Evolutionary conservation across 78 protist species (phyloP).

Genomic region (Polysphondylium violaceum): DNA sequence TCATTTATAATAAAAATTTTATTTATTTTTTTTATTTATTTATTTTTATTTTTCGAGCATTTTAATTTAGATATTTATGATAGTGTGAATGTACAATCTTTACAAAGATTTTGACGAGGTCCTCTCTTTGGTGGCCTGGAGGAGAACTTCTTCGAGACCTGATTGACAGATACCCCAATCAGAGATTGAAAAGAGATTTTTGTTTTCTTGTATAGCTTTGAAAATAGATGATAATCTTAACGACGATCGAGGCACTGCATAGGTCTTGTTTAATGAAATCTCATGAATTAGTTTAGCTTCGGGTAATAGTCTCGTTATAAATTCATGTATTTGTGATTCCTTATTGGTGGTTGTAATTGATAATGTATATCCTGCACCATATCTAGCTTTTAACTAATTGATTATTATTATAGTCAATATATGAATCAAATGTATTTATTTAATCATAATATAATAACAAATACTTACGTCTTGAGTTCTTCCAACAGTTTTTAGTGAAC

Average conservation of each 20-base stretch:
- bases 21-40: too few species aligned
- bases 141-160: slow-evolving; percentile 34
- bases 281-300: slow-evolving; percentile 10
- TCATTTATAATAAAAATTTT: too few species aligned
- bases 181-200: not conserved
- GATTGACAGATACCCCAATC: slow-evolving; percentile 56
- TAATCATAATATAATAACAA: too few species aligned
- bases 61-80: too few species aligned
- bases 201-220: slow-evolving; percentile 32
- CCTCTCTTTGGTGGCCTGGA: slow-evolving; percentile 4
- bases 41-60: too few species aligned
- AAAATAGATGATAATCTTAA: slow-evolving; percentile 12
- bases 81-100: too few species aligned
- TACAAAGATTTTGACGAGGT: too few species aligned
- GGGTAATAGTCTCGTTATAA: not conserved
- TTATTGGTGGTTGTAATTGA: not conserved
- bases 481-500: slow-evolving; percentile 87
- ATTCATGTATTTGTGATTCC: not conserved
- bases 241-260: slow-evolving; percentile 10
- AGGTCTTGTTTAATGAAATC: slow-evolving; percentile 7
- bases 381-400: slow-evolving; percentile 75
- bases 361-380: slow-evolving; percentile 90
- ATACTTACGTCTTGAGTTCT: too few species aligned
- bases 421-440: too few species aligned
- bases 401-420: too few species aligned